A percentile compares a stretch with the other conserved stretches of the same genome.
Evolutionary conservation across 345 rosid genomes (phyloP).

Genomic region (Eucalyptus tenuipes): DNA sequence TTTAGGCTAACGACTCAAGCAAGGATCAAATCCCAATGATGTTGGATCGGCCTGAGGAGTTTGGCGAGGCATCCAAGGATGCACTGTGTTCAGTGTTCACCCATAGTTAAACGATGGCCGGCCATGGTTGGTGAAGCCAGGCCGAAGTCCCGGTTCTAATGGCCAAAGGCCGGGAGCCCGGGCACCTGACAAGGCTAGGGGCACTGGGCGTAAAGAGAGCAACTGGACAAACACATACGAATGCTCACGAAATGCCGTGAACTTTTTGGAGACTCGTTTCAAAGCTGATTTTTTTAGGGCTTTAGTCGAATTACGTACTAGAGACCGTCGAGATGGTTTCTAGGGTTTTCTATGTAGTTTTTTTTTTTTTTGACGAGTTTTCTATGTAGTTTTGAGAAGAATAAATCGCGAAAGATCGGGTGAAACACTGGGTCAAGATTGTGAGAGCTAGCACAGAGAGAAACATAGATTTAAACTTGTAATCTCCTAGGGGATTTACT

Average conservation of each 20-base stretch:
- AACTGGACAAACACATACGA: background rate
- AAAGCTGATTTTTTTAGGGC: background rate
- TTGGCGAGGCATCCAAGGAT: background rate
- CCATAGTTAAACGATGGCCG: background rate
- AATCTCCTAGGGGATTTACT: too few species aligned
- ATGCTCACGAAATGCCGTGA: background rate
- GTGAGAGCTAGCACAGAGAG: background rate
- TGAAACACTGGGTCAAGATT: background rate
- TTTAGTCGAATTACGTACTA: background rate
- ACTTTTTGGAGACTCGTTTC: background rate
- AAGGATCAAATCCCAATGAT: background rate
- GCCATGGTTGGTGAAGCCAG: background rate
- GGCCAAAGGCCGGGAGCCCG: background rate
- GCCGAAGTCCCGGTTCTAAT: background rate
- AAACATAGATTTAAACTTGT: background rate
- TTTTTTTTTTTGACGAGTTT: too few species aligned
- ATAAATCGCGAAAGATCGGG: background rate
- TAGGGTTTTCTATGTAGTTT: background rate
- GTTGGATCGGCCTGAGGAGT: background rate
- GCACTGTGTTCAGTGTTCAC: background rate
- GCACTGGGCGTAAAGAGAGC: background rate
- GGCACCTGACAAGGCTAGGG: background rate
- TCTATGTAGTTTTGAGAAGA: background rate
- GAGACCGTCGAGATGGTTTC: background rate
- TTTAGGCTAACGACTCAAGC: background rate